Conservation (phyloP, 2,329 filamentous ascomycete species). For the Monilinia polystroma region DNA sequence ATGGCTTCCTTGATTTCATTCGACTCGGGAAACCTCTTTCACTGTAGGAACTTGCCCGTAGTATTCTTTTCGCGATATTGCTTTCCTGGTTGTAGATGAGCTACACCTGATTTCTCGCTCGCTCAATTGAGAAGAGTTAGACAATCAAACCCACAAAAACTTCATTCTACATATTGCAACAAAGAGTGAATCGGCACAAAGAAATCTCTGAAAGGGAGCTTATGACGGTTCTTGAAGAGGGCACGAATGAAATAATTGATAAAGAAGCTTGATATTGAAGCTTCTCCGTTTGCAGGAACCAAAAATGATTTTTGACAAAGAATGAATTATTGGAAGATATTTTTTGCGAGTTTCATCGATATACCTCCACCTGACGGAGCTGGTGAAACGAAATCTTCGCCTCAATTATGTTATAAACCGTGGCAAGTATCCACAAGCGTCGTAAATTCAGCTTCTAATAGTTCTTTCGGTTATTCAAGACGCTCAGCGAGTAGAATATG, state of each 20-base stretch:
- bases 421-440: not conserved
- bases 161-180: constrained; percentile 1
- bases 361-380: not conserved
- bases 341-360: not conserved
- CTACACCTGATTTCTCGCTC: not conserved
- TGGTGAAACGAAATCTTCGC: not conserved
- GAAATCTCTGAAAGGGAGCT: not conserved
- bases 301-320: not conserved
- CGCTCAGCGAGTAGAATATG: not conserved
- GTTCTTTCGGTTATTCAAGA: not conserved
- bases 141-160: not conserved
- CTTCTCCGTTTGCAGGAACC: constrained; percentile 12
- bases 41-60: not conserved
- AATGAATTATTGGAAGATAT: not conserved
- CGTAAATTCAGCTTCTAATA: not conserved
- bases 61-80: not conserved
- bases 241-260: not conserved
- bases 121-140: not conserved
- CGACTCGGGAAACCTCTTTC: not conserved
- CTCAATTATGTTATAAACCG: not conserved
- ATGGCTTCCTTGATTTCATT: not conserved
- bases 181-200: not conserved
- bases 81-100: not conserved
- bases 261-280: not conserved
- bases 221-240: not conserved